Percentiles rank a stretch among this genome's conserved stretches.
These are phyloP conservation scores for Cornus florida DNA, from an alignment of 148 eudicot species.

Conservation along the genomic window DNA sequence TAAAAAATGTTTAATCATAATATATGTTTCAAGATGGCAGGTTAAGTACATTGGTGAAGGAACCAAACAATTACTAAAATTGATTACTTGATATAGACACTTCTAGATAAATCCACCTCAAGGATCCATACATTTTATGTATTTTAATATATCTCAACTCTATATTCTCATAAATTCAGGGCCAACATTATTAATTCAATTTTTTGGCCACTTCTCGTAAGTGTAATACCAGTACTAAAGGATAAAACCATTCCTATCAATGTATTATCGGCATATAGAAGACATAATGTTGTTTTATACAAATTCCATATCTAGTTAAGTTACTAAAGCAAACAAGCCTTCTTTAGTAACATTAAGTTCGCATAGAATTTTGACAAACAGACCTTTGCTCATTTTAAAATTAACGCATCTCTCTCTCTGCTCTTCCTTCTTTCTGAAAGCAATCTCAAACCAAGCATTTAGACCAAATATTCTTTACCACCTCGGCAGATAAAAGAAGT, in stretches of 20 bases:
- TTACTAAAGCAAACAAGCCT: neutral
- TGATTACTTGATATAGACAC: too few relatives aligned
- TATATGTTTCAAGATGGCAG: too few relatives aligned
- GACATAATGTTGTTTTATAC: neutral
- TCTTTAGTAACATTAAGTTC: neutral
- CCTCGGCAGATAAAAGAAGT: neutral
- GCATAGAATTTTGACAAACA: neutral
- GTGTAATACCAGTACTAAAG: too few relatives aligned
- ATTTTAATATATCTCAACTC: neutral
- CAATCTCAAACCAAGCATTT: neutral
- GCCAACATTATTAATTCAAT: neutral
- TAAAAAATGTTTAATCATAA: too few relatives aligned
- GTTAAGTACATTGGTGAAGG: too few relatives aligned
- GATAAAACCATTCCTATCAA: neutral
- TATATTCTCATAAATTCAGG: too few relatives aligned
- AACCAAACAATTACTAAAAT: too few relatives aligned
- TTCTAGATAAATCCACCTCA: too few relatives aligned
- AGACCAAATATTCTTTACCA: neutral
- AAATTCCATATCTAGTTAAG: neutral
- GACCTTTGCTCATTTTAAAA: neutral
- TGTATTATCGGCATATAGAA: too few relatives aligned
- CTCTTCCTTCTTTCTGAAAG: neutral
- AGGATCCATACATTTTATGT: too few relatives aligned
- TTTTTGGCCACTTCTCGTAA: neutral
- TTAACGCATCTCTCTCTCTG: neutral